These are phyloP conservation scores for Coffea humblotiana DNA, from an alignment of 305 asterid genomes.

Conservation along the genomic window DNA sequence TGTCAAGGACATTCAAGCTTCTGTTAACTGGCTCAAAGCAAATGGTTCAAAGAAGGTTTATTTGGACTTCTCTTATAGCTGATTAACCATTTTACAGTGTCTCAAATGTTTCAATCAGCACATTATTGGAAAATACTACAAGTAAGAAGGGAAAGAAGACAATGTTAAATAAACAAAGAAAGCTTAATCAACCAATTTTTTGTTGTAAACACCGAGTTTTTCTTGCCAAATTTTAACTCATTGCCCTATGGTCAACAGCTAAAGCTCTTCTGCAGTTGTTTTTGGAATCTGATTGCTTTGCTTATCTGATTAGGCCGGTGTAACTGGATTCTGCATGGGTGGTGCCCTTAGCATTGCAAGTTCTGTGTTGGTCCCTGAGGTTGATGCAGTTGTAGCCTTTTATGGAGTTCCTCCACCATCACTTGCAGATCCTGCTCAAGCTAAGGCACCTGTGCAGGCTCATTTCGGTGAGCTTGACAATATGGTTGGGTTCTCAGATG, in stretches of 20 bases:
- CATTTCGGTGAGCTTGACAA: conserved; percentile 88
- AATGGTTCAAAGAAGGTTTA: conserved; percentile 87
- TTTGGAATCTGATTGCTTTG: neutral
- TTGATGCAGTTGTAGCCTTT: conserved; percentile 85
- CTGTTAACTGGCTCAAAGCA: conserved; percentile 85
- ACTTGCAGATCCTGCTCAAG: conserved; percentile 81
- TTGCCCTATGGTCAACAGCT: neutral
- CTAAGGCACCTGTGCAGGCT: conserved; percentile 93
- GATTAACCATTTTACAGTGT: neutral
- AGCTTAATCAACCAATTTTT: neutral
- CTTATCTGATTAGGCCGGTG: conserved; percentile 58
- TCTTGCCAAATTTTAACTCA: neutral
- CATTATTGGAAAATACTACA: neutral
- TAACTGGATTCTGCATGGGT: conserved; percentile 96
- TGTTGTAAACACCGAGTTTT: neutral
- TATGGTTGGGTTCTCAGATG: conserved; percentile 84
- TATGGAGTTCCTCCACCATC: conserved; percentile 90
- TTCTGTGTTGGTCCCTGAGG: conserved; percentile 76
- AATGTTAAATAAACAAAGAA: neutral
- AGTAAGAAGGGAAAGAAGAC: neutral
- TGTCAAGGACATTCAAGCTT: conserved; percentile 88
- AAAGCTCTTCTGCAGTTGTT: neutral
- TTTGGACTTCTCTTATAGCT: neutral
- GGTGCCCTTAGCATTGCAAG: conserved; percentile 97
- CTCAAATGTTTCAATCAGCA: neutral